Base-by-base conservation (phyloP, 768 basidiomycete genomes). In the Pleurotus salmoneostramineus region DNA sequence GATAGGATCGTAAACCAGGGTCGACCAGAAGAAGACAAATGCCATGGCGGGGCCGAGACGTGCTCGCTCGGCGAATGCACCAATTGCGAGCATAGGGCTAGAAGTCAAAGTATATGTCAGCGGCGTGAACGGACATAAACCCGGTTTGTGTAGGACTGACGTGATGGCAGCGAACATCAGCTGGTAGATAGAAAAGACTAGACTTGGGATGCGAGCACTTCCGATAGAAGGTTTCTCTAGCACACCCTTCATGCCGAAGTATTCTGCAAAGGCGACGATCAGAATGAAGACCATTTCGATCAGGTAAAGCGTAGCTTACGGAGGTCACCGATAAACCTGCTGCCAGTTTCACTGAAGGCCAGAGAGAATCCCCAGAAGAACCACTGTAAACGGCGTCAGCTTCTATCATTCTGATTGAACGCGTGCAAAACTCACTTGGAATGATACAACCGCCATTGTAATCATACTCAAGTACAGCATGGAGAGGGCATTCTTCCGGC, bases 301-400 rank as follows among this genome's bases (percentile, higher is more conserved):
- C 11, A 55, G 11, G 40, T 36, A 6, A 55, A 40, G 12, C 27
- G 40, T 8, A 10, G 75, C 87, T 51, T 60, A 88, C 90, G 78
- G 34, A 99, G 80, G 63, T 96, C 76, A 6, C 96, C 96, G 60
- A 99, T 96, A 71, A 80, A 98, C n/a, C 64, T 61, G 60, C 73
- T 77, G 5, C 79, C 92, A 0, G 80, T 83, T 11, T 93, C 90
- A 60, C 88, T 89, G 76, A 98, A 98, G 0, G 95, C 83, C 17
- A 98, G 77, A 2, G 93, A 95, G 74, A 82, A 98, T 1, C 95
- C 95, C 95, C 95, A 97, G 80, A 96, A 95, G 78, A 93, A 95
- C 93, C 93, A 95, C 88, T 94, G 61, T 12, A 59, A 60, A 35
- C 6, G 42, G 3, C 33, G 21, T 34, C 45, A 45, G 33, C 45